A percentile compares a stretch with the other conserved stretches of the same genome.
These are phyloP conservation scores for Pichia sp. DNA, from an alignment of 1,139 yeast species.

Conservation along the genomic window DNA sequence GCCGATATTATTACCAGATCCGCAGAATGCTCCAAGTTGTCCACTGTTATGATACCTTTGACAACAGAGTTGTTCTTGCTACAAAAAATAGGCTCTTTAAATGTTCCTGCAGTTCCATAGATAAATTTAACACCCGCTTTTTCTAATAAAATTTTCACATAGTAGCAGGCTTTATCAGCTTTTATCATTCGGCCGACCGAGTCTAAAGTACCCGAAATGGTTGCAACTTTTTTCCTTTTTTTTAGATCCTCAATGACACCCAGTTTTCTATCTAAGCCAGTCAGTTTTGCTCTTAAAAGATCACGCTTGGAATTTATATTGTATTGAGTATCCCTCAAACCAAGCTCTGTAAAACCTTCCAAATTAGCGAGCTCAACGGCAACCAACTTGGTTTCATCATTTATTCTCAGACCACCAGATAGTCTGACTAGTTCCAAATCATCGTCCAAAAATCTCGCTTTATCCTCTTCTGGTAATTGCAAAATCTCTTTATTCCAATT, in stretches of 20 bases:
- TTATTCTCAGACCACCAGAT: constrained; percentile 21
- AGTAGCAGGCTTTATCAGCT: constrained; percentile 34
- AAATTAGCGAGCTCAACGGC: constrained; percentile 21
- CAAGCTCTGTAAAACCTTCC: constrained; percentile 22
- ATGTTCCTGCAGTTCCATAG: constrained; percentile 22
- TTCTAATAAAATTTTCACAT: constrained; percentile 25
- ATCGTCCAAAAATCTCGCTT: constrained; percentile 8
- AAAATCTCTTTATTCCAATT: constrained; percentile 19
- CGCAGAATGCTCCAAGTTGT: constrained; percentile 32
- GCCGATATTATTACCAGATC: constrained; percentile 37
- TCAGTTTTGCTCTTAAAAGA: constrained; percentile 7
- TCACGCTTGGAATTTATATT: constrained; percentile 22
- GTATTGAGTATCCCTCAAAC: constrained; percentile 27
- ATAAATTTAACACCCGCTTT: constrained; percentile 25
- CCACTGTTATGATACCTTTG: constrained; percentile 33
- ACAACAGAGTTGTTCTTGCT: constrained; percentile 11
- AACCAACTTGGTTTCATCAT: constrained; percentile 14
- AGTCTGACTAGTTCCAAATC: constrained; percentile 16
- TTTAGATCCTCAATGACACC: constrained; percentile 20
- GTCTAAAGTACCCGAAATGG: constrained; percentile 32
- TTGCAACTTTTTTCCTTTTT: constrained; percentile 11
- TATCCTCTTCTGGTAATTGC: constrained; percentile 21
- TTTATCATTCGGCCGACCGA: constrained; percentile 35
- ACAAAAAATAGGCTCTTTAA: constrained; percentile 4
- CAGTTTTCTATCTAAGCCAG: constrained; percentile 26